Evolutionary conservation across 176 grass and related monocot species (phyloP).

Genomic region (Luzula sylvatica): DNA sequence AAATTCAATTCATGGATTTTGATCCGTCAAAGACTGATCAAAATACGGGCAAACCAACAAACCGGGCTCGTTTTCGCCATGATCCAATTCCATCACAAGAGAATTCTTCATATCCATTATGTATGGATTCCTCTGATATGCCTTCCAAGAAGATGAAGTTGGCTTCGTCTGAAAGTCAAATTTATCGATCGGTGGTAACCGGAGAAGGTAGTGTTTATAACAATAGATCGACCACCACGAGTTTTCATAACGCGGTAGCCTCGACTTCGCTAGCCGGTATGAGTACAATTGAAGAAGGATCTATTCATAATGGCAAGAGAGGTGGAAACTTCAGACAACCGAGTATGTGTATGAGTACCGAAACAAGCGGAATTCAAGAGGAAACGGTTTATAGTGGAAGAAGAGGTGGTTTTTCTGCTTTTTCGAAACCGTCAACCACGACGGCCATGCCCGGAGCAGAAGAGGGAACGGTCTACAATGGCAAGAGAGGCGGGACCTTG

Average conservation of each 20-base stretch:
- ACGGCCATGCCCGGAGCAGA: slow-evolving; percentile 8
- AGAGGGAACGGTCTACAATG: slow-evolving; percentile 12
- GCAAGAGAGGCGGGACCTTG: background rate
- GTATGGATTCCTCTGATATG: background rate
- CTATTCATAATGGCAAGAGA: no score
- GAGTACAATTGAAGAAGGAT: no score
- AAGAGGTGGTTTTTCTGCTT: background rate
- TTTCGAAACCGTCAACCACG: slow-evolving; percentile 10
- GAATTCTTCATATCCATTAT: background rate
- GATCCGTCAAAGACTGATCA: background rate
- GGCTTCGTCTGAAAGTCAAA: no score
- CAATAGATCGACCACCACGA: no score
- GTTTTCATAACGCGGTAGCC: no score
- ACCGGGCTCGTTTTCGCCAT: background rate
- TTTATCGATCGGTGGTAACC: no score
- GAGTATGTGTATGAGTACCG: background rate
- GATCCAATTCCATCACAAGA: background rate
- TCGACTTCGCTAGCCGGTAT: no score
- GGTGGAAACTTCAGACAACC: no score
- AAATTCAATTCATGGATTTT: slow-evolving; percentile 3
- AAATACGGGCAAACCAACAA: background rate
- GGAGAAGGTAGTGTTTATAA: no score
- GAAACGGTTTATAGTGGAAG: slow-evolving; percentile 8
- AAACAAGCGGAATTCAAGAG: background rate
- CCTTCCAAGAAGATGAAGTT: background rate